phyloP scores from a whole-genome alignment of 768 basidiomycete genomes.

The Lactifluus rugatus region DNA sequence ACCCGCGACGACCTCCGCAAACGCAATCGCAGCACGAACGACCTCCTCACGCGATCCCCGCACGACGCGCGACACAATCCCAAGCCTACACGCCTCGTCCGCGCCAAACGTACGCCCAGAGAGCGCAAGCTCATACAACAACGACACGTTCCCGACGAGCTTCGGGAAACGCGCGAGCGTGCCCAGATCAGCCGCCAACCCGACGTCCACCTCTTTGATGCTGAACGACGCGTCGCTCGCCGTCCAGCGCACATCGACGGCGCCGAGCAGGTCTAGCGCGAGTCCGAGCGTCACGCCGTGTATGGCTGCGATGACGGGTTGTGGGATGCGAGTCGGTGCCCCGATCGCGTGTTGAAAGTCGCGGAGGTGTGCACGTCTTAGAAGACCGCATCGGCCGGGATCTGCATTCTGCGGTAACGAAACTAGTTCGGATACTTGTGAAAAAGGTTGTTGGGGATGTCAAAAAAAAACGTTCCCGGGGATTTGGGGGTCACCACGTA shows the following conservation, averaged over 20 bases:
- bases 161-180: constrained; percentile 76
- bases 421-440: constrained; percentile 20
- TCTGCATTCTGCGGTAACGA: constrained; percentile 31
- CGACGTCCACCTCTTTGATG: constrained; percentile 84
- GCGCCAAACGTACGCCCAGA: constrained; percentile 65
- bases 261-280: constrained; percentile 63
- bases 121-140: constrained; percentile 66
- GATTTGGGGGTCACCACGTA: too few relatives aligned
- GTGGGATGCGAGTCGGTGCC: constrained; percentile 53
- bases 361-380: constrained; percentile 37
- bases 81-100: constrained; percentile 54
- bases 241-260: constrained; percentile 74
- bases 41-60: constrained; percentile 59
- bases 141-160: constrained; percentile 62
- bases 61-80: constrained; percentile 60
- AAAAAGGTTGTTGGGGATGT: neutral
- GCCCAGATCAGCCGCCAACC: constrained; percentile 82
- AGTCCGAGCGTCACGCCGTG: constrained; percentile 71
- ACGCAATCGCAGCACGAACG: constrained; percentile 49
- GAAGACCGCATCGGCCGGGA: constrained; percentile 42
- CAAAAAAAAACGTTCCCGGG: too few relatives aligned
- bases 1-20: constrained; percentile 53
- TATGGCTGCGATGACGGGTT: constrained; percentile 77
- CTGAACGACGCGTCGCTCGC: constrained; percentile 52
- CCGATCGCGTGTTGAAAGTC: constrained; percentile 65